A percentile compares a stretch with the other conserved stretches of the same genome.
phyloP scores from a whole-genome alignment of 805 yeast genomes.

The Ogataea wickerhamii region DNA sequence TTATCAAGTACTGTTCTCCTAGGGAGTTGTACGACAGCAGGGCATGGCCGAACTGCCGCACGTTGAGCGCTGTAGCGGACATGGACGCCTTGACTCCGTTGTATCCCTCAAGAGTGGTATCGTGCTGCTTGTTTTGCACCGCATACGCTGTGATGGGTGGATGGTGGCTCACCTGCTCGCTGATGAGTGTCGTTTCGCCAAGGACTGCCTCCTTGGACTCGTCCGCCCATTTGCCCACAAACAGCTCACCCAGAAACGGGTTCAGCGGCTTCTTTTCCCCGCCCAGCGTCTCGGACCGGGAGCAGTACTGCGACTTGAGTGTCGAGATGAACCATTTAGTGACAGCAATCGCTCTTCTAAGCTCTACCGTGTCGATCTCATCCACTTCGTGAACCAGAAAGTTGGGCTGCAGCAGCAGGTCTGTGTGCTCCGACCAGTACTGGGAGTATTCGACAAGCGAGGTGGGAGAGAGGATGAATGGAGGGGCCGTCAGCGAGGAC shows the following conservation, averaged over 20 bases:
- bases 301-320: constrained; percentile 87
- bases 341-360: constrained; percentile 74
- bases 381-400: constrained; percentile 38
- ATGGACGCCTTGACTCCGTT: constrained; percentile 85
- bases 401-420: constrained; percentile 71
- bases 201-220: constrained; percentile 41
- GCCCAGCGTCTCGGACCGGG: constrained; percentile 89
- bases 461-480: constrained; percentile 87
- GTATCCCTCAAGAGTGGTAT: constrained; percentile 77
- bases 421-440: constrained; percentile 95
- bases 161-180: constrained; percentile 96
- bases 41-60: constrained; percentile 92
- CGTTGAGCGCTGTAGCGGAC: constrained; percentile 70
- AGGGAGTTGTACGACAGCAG: constrained; percentile 59
- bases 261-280: constrained; percentile 95
- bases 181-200: constrained; percentile 74
- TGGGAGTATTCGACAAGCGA: constrained; percentile 89
- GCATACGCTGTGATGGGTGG: constrained; percentile 97
- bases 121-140: constrained; percentile 66
- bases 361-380: constrained; percentile 46
- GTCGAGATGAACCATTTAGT: constrained; percentile 90
- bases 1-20: constrained; percentile 67
- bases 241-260: constrained; percentile 93
- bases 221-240: constrained; percentile 84
- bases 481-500: constrained; percentile 94